phyloP scores from a whole-genome alignment of 495 filamentous ascomycete genomes.

The Hypoxylon subgilvum region DNA sequence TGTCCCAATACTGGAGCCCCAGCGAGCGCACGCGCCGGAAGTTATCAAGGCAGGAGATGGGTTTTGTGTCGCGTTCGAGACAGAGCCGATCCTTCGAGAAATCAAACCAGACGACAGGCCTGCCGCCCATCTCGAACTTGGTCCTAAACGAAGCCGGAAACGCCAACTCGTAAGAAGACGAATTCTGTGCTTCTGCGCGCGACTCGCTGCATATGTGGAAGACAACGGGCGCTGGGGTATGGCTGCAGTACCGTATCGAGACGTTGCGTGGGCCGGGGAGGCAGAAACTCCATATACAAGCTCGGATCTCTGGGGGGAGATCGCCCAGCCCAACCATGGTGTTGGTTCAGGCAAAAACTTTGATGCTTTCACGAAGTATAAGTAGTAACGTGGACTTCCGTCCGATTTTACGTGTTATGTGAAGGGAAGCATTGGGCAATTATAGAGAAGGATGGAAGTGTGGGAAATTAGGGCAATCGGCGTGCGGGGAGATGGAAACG shows the following conservation, averaged over 20 bases:
- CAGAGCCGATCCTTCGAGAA: neutral
- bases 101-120: conserved; percentile 1
- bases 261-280: conserved; percentile 7
- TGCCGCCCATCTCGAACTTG: neutral
- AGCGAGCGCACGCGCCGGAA: neutral
- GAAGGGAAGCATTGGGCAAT: too few species aligned
- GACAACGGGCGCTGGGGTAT: conserved; percentile 4
- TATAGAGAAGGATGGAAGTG: too few species aligned
- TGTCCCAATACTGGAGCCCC: too few species aligned
- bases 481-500: too few species aligned
- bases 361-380: too few species aligned
- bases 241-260: neutral
- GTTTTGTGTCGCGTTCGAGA: neutral
- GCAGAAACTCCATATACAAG: conserved; percentile 1
- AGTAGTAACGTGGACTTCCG: too few species aligned
- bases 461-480: too few species aligned
- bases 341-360: too few species aligned
- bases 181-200: neutral
- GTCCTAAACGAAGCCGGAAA: neutral
- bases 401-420: too few species aligned
- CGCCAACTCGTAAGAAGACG: neutral
- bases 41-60: neutral
- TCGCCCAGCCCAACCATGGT: too few species aligned
- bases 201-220: conserved; percentile 8
- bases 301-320: conserved; percentile 5